A percentile compares a stretch with the other conserved stretches of the same genome.
These are phyloP conservation scores for Cordyceps pruinosa DNA, from an alignment of 2,329 filamentous ascomycete genomes.

Conservation along the genomic window DNA sequence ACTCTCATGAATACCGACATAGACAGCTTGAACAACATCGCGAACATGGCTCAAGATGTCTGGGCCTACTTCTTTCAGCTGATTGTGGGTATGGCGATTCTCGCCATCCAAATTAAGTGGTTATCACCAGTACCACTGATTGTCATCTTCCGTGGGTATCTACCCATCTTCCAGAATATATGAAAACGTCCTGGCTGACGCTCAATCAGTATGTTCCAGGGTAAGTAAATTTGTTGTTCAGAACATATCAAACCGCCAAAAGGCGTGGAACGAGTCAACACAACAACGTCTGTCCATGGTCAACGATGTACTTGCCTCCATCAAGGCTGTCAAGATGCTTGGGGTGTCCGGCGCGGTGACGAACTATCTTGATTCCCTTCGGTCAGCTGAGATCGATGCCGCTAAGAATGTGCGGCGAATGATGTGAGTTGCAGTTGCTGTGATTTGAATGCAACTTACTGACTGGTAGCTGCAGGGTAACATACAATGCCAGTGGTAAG, in stretches of 20 bases:
- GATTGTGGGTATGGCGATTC: background rate
- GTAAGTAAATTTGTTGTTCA: conserved; percentile 2
- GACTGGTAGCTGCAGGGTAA: conserved; percentile 20
- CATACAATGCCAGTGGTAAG: conserved; percentile 35
- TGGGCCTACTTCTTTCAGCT: conserved; percentile 1
- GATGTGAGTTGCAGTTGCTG: conserved; percentile 26
- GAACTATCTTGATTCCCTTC: background rate
- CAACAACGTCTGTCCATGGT: conserved; percentile 1
- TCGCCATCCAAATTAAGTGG: background rate
- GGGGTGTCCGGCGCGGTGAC: background rate
- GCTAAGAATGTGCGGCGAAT: conserved; percentile 15
- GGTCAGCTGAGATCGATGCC: background rate
- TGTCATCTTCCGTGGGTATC: conserved; percentile 1
- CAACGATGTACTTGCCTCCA: background rate
- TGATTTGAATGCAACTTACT: too few relatives aligned
- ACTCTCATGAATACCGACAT: conserved; percentile 6
- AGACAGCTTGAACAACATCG: background rate
- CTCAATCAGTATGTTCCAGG: background rate
- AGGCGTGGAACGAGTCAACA: background rate
- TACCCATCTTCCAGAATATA: background rate
- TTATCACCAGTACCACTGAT: background rate
- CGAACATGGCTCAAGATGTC: background rate
- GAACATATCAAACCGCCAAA: background rate
- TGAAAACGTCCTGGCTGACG: background rate
- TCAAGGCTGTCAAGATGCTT: conserved; percentile 9